Evolutionary conservation across 148 eudicot species (phyloP).

Genomic region (Bassia scoparia): DNA sequence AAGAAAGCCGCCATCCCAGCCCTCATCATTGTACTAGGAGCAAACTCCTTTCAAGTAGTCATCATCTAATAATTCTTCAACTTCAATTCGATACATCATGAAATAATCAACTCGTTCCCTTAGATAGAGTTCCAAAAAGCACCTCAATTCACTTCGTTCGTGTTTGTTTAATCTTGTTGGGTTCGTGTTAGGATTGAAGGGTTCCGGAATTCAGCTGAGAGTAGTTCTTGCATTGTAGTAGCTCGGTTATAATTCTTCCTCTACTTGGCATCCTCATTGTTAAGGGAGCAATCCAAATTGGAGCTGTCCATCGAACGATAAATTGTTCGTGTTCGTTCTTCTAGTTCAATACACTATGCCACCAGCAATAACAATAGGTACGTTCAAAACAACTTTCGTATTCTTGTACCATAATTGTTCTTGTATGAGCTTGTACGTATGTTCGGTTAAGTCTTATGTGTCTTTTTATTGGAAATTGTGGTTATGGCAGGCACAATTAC

Average conservation of each 20-base stretch:
- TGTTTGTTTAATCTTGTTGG: not conserved
- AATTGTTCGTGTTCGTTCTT: slow-evolving; percentile 66
- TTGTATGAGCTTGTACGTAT: no score
- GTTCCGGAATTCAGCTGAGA: slow-evolving; percentile 42
- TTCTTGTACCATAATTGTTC: no score
- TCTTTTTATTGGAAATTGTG: not conserved
- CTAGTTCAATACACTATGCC: slow-evolving; percentile 78
- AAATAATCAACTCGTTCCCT: not conserved
- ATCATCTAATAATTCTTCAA: no score
- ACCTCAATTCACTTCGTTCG: no score
- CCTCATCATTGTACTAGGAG: slow-evolving; percentile 67
- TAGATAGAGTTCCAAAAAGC: not conserved
- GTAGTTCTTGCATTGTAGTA: slow-evolving; percentile 41
- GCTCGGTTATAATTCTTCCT: slow-evolving; percentile 60
- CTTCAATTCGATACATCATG: not conserved
- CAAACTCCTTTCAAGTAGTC: slow-evolving; percentile 64
- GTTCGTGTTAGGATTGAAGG: slow-evolving; percentile 45
- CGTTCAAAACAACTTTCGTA: not conserved
- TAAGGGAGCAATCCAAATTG: slow-evolving; percentile 44
- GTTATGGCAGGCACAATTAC: slow-evolving; percentile 39
- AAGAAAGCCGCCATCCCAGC: slow-evolving; percentile 84
- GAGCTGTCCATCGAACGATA: slow-evolving; percentile 47
- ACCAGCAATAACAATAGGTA: slow-evolving; percentile 91
- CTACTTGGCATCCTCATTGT: slow-evolving; percentile 53
- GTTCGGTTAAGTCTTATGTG: no score